Conservation (phyloP, 306 rosid genomes). For the Cyclanthera cordifolia region DNA sequence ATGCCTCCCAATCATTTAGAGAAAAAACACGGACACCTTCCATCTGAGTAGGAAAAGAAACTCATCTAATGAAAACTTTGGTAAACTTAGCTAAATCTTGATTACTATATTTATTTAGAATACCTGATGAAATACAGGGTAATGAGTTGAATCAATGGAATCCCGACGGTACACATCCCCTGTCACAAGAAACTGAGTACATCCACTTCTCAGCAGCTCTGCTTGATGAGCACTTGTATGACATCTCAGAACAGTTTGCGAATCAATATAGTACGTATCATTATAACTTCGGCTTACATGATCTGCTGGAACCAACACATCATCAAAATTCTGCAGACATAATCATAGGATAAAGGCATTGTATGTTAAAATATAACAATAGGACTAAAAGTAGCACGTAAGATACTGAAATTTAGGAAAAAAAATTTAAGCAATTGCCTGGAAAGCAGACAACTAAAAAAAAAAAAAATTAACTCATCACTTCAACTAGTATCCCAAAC, state of each 20-base stretch:
- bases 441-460: neutral
- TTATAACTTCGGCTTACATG: slow-evolving; percentile 93
- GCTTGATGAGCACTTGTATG: slow-evolving; percentile 99
- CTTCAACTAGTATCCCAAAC: too few species aligned
- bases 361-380: neutral
- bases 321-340: slow-evolving; percentile 80
- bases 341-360: neutral
- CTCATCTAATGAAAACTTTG: slow-evolving; percentile 12
- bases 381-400: neutral
- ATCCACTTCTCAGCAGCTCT: slow-evolving; percentile 60
- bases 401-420: neutral
- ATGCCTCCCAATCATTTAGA: slow-evolving; percentile 62
- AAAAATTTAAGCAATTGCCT: neutral
- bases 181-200: slow-evolving; percentile 88
- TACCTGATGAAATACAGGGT: slow-evolving; percentile 95
- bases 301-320: slow-evolving; percentile 91
- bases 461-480: too few species aligned
- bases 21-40: slow-evolving; percentile 89
- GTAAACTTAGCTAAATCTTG: slow-evolving; percentile 14
- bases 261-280: slow-evolving; percentile 75
- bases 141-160: slow-evolving; percentile 96
- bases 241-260: slow-evolving; percentile 80
- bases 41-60: slow-evolving; percentile 41
- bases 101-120: neutral
- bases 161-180: slow-evolving; percentile 98